Base-by-base conservation (phyloP, 106 monocot genomes). In the Vanilla planifolia region DNA sequence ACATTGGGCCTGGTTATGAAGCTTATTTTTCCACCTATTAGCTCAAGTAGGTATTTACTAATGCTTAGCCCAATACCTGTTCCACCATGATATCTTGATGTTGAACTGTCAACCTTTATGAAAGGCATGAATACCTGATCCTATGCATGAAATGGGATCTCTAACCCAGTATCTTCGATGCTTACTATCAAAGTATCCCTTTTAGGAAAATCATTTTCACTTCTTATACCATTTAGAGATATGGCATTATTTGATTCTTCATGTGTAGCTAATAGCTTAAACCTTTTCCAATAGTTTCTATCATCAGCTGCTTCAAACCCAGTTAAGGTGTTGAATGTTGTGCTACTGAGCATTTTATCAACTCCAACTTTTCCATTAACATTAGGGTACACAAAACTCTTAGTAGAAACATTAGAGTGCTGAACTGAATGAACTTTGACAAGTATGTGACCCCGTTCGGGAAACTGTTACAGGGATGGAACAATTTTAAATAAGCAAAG, bases 21-120 rank as follows among this genome's bases (percentile, higher is more conserved):
- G 60, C 51, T 75, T 75, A 98, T 98, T 40, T 79, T 67, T 6
- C 96, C 96, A 40, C 70, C 73, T 91, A 98, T 98, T 48, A 98
- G 62, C 76, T 98, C 96, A 37, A 98, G 91, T 6, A 98, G 66
- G 57, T 91, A 98, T 59, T 98, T 98, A 51, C 87, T 98, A 44
- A 98, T 98, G 61, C 91, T 92, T 60, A 98, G 68, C 6, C 96
- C 96, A 79, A 98, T 98, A 48, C 96, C 96, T 20, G 96, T 98
- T 61, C 96, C 96, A 33, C 96, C 96, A 61, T 91, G 85, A 55
- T 79, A 84, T 43, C 96, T 75, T 14, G 96, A 98, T 42, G 91
- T 98, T 40, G 96, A 98, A 56, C 96, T 98, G 55, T 98, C 96
- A 33, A 77, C 96, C 60, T 91, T 91, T 91, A 98, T 98, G 55